A percentile compares a stretch with the other conserved stretches of the same genome.
Evolutionary conservation across 2,329 filamentous ascomycete species (phyloP).

Genomic region (Westerdykella ornata): DNA sequence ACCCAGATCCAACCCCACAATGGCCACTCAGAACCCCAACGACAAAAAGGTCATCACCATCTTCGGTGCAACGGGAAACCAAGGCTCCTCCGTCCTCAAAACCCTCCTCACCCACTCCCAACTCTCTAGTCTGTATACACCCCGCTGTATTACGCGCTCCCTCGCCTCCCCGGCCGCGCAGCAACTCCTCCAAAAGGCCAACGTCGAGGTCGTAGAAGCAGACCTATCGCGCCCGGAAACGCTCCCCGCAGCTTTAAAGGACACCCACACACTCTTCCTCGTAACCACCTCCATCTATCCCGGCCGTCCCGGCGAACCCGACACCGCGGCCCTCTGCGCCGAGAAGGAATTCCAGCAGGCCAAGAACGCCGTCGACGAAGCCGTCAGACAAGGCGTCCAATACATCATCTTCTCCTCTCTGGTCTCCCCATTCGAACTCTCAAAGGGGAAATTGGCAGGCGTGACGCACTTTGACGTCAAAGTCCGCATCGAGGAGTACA

Average conservation of each 20-base stretch:
- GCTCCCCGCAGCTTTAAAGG: constrained; percentile 19
- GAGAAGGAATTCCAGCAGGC: constrained; percentile 23
- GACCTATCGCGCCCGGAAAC: constrained; percentile 40
- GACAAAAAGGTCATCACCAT: constrained; percentile 25
- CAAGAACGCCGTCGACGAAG: constrained; percentile 24
- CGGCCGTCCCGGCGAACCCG: background rate
- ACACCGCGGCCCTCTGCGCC: constrained; percentile 9
- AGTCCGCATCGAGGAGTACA: constrained; percentile 51
- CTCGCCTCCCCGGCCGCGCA: constrained; percentile 40
- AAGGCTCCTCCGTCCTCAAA: constrained; percentile 52
- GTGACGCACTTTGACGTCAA: constrained; percentile 53
- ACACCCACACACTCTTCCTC: constrained; percentile 22
- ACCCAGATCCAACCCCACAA: background rate
- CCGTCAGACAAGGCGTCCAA: constrained; percentile 28
- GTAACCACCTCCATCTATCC: constrained; percentile 25
- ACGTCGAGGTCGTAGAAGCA: constrained; percentile 46
- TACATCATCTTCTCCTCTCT: constrained; percentile 39
- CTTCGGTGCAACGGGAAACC: constrained; percentile 38
- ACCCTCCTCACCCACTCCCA: constrained; percentile 41
- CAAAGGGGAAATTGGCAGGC: constrained; percentile 28
- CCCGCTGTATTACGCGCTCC: constrained; percentile 54
- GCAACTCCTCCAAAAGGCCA: constrained; percentile 42
- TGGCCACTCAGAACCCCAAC: background rate
- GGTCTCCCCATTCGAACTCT: constrained; percentile 21
- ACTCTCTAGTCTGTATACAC: constrained; percentile 32